phyloP scores from a whole-genome alignment of 441 rosid species.

The Melastoma candidum region DNA sequence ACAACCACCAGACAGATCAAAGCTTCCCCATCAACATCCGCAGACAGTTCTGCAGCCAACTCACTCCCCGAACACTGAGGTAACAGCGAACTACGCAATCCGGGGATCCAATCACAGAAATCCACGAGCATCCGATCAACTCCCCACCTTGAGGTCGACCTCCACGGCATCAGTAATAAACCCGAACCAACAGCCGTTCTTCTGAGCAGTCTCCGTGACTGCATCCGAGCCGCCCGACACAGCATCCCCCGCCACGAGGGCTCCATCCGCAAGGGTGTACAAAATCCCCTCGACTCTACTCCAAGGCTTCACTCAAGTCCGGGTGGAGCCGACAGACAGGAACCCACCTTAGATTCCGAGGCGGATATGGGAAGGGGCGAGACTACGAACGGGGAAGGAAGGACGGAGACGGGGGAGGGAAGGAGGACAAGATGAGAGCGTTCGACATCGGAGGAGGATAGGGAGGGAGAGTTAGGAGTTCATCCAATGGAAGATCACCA shows the following conservation, averaged over 20 bases:
- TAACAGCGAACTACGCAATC: too few species aligned
- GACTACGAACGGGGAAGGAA: constrained; percentile 27
- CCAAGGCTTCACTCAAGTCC: constrained; percentile 34
- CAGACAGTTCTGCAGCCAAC: background rate
- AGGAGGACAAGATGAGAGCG: constrained; percentile 57
- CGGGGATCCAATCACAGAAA: too few species aligned
- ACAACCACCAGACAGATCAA: background rate
- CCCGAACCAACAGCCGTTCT: constrained; percentile 88
- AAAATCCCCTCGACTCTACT: constrained; percentile 55
- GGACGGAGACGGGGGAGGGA: constrained; percentile 24
- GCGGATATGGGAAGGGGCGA: constrained; percentile 37
- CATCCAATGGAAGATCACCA: too few species aligned
- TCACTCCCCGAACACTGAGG: background rate
- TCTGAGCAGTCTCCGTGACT: constrained; percentile 37
- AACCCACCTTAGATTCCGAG: constrained; percentile 53
- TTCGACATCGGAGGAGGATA: constrained; percentile 46
- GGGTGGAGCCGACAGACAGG: constrained; percentile 45
- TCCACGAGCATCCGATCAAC: too few species aligned
- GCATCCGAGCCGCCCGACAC: constrained; percentile 25
- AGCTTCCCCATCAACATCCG: too few species aligned
- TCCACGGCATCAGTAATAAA: constrained; percentile 83
- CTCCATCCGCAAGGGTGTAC: constrained; percentile 76
- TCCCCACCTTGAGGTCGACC: constrained; percentile 62
- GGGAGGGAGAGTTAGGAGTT: too few species aligned
- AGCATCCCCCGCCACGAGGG: constrained; percentile 41